Evolutionary conservation across 2,329 filamentous ascomycete genomes (phyloP), one percentile per base, ranked within the genome.

Genomic region (Colletotrichum limetticola): DNA sequence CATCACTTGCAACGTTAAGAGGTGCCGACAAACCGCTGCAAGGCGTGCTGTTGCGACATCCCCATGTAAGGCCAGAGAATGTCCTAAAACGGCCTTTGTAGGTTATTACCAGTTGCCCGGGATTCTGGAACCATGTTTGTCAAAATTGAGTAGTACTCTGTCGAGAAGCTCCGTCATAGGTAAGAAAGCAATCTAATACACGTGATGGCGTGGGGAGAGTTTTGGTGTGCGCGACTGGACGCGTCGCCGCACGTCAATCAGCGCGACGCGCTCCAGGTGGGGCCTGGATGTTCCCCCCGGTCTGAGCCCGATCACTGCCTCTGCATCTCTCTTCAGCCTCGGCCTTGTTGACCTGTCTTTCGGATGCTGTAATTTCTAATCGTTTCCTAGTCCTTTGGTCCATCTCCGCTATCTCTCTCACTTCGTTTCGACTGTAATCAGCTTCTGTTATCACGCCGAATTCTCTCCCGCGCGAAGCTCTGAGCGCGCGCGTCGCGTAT

Each of bases 401-500:
- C 11, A 4, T 49, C 42, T 22, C 42, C 19, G 7, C 42, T 19
- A 49, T 5, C 7, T n/a, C 7, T 49, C 42, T 49, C 14, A 3
- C 16, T 5, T 22, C 4, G 19, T 22, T 19, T n/a, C 42, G 42
- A 49, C 19, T 11, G 42, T 1, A 5, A 14, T 37, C 22, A 9
- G 5, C 30, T 14, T 14, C 22, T 5, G 1, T 11, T 14, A 8
- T 16, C n/a, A 53, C 35, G 32, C 28, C 24, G n/a, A 11, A 16
- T 14, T 35, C 7, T 16, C 3, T 58, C 12, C 22, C 24, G 4
- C 16, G 5, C 14, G 24, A 71, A 24, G 30, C 55, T n/a, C 61
- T 26, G 3, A 32, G 1, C 16, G 26, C 49, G 8, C 68, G 68
- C 57, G 57, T 68, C 68, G 68, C 64, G 28, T 71, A 46, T 11